phyloP scores from a whole-genome alignment of 1,284 basidiomycete species.

The Albatrellus sp. region DNA sequence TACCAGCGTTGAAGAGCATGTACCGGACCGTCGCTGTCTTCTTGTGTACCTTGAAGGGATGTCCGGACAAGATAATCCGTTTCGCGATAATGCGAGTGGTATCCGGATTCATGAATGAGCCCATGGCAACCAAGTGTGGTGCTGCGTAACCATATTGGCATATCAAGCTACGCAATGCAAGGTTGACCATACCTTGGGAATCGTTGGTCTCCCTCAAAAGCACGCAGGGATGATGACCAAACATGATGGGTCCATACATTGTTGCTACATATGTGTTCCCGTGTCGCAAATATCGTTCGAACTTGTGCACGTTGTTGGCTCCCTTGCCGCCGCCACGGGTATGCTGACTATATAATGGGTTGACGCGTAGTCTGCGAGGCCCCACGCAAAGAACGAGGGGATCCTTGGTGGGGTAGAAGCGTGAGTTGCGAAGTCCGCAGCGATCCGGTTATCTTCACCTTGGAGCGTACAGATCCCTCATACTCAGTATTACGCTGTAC shows the following conservation, averaged over 20 bases:
- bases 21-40: constrained; percentile 96
- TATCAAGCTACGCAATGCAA: not conserved
- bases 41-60: constrained; percentile 96
- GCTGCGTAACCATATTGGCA: constrained; percentile 26
- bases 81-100: constrained; percentile 90
- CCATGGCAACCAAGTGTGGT: constrained; percentile 83
- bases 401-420: constrained; percentile 40
- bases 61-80: constrained; percentile 86
- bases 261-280: constrained; percentile 76
- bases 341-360: constrained; percentile 89
- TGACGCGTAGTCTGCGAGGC: constrained; percentile 73
- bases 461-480: constrained; percentile 78
- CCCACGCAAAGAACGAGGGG: constrained; percentile 84
- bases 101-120: constrained; percentile 80
- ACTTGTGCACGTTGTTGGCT: constrained; percentile 95
- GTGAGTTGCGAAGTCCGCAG: not conserved
- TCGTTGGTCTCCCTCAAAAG: constrained; percentile 60
- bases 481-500: constrained; percentile 96
- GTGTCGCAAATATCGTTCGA: constrained; percentile 85
- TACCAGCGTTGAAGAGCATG: constrained; percentile 93
- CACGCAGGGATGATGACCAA: constrained; percentile 76
- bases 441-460: constrained; percentile 35
- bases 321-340: constrained; percentile 83
- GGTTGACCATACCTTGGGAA: constrained; percentile 36
- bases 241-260: constrained; percentile 80